Evolutionary conservation across 2,329 filamentous ascomycete species (phyloP).

Genomic region (Pleoardoris graminearum): DNA sequence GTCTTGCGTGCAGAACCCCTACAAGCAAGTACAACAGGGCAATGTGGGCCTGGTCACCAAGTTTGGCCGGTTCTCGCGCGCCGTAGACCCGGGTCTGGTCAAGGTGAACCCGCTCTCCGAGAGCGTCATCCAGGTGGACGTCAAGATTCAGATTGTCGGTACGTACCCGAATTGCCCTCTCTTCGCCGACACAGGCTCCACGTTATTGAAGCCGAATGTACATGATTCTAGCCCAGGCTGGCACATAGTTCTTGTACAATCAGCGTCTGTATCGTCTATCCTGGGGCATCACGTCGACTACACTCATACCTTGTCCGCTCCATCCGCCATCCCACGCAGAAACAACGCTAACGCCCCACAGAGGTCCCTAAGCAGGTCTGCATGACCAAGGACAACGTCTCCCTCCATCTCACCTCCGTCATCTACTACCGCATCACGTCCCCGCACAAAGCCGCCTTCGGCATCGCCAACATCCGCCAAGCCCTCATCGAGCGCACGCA

Average conservation of each 20-base stretch:
- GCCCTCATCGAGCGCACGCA: conserved; percentile 98
- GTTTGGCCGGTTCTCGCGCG: conserved; percentile 92
- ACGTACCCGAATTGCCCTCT: conserved; percentile 38
- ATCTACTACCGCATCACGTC: conserved; percentile 98
- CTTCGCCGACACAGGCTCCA: too few species aligned
- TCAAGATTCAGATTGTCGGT: conserved; percentile 96
- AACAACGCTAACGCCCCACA: conserved; percentile 23
- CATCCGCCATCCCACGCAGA: too few species aligned
- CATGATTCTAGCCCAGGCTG: too few species aligned
- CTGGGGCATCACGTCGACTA: too few species aligned
- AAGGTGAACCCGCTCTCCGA: conserved; percentile 97
- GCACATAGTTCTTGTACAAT: too few species aligned
- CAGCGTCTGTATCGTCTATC: too few species aligned
- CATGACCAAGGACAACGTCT: conserved; percentile 99
- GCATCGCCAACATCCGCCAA: conserved; percentile 90
- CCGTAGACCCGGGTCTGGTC: conserved; percentile 94
- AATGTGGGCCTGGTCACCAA: conserved; percentile 95
- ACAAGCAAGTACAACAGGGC: conserved; percentile 88
- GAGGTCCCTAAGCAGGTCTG: conserved; percentile 95
- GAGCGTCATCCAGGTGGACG: conserved; percentile 86
- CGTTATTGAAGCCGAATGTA: too few species aligned
- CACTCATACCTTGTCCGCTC: too few species aligned
- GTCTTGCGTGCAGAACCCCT: conserved; percentile 68
- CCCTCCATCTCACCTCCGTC: conserved; percentile 87
- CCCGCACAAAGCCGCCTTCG: conserved; percentile 96